Evolutionary conservation across 2,329 filamentous ascomycete species (phyloP).

Genomic region (Gaeumannomyces tritici): DNA sequence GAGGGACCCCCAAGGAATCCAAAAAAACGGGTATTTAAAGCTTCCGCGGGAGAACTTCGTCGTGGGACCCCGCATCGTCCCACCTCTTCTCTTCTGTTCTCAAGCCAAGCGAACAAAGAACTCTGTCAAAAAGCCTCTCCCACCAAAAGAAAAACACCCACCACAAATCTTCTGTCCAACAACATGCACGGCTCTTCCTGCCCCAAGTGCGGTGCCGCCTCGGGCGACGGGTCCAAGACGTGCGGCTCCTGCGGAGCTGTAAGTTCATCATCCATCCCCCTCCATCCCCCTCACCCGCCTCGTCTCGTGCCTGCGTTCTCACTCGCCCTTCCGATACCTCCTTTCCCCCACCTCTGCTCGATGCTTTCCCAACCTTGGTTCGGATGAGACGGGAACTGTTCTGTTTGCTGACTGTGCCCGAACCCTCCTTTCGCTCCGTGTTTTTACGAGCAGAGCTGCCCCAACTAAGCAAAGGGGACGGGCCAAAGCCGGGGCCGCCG

Average conservation of each 20-base stretch:
- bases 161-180: neutral
- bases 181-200: conserved; percentile 35
- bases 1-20: too few species aligned
- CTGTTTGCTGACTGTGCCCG: neutral
- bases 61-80: neutral
- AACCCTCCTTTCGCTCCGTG: neutral
- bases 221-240: conserved; percentile 36
- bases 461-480: neutral
- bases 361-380: neutral
- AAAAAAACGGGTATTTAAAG: neutral
- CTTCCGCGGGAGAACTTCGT: too few species aligned
- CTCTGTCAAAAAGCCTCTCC: neutral
- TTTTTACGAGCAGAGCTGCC: conserved; percentile 1
- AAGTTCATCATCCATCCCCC: conserved; percentile 18
- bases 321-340: too few species aligned
- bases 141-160: neutral
- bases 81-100: neutral
- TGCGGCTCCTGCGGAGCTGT: conserved; percentile 49
- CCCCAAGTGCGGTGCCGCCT: conserved; percentile 46
- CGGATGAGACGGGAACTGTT: neutral
- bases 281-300: neutral
- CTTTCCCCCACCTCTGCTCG: too few species aligned
- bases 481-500: too few species aligned
- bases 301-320: conserved; percentile 1
- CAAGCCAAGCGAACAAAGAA: too few species aligned